Evolutionary conservation across 352 stramenopile species (phyloP).

Genomic region (Pelagophyceae sp.): DNA sequence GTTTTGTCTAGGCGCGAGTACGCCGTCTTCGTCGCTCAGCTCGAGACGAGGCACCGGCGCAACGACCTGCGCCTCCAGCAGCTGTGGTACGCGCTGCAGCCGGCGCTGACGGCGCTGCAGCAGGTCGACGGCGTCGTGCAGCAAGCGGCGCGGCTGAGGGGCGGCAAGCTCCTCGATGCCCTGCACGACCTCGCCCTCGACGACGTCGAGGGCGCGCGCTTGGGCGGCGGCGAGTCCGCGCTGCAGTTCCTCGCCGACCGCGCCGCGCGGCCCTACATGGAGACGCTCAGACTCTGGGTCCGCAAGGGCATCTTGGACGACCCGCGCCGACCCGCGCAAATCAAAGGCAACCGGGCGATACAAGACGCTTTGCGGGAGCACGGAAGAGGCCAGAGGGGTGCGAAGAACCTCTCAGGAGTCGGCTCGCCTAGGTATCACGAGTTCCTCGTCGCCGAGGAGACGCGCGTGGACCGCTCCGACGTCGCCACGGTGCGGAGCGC

Average conservation of each 20-base stretch:
- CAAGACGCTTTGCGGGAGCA: too few species aligned
- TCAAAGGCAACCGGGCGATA: too few species aligned
- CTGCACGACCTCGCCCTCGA: conserved; percentile 46
- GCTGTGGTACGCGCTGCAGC: conserved; percentile 76
- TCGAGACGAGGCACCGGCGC: conserved; percentile 45
- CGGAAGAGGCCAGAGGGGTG: too few species aligned
- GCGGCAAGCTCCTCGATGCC: conserved; percentile 65
- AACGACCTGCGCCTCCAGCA: conserved; percentile 61
- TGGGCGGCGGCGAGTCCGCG: conserved; percentile 60
- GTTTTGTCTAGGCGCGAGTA: too few species aligned
- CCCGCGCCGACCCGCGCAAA: too few species aligned
- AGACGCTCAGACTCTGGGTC: conserved; percentile 77
- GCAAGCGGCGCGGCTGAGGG: conserved; percentile 49
- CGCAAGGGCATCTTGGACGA: conserved; percentile 74
- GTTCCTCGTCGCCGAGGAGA: conserved; percentile 74
- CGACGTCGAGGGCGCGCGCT: conserved; percentile 58
- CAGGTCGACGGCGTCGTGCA: conserved; percentile 62
- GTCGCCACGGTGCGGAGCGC: too few species aligned
- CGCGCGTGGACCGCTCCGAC: conserved; percentile 62
- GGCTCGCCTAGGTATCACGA: too few species aligned
- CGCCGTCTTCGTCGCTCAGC: conserved; percentile 69
- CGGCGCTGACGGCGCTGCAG: conserved; percentile 67
- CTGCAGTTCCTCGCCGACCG: conserved; percentile 69
- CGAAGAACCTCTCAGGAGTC: too few species aligned
- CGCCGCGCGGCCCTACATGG: conserved; percentile 68